These are phyloP conservation scores for Solanum microdontum DNA, from an alignment of 257 asterid species.

Conservation along the genomic window DNA sequence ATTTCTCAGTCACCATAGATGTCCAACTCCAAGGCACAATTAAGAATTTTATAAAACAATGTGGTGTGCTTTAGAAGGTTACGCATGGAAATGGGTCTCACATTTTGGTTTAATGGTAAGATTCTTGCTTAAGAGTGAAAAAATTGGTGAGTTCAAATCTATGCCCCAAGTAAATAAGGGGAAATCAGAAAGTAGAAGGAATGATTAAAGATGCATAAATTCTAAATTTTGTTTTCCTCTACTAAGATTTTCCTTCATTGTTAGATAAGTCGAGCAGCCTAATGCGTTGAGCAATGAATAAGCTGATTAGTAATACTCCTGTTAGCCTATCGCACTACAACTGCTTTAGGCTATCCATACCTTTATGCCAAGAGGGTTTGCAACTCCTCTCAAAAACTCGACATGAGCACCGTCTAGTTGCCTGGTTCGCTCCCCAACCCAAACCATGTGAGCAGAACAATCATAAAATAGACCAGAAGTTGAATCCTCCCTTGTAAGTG, in stretches of 20 bases:
- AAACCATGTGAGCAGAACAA: constrained; percentile 88
- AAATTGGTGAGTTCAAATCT: background rate
- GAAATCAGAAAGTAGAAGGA: background rate
- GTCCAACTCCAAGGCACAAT: background rate
- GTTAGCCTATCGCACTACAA: background rate
- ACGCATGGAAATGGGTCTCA: background rate
- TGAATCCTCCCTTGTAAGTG: constrained; percentile 68
- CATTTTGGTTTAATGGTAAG: background rate
- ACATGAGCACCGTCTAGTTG: constrained; percentile 79
- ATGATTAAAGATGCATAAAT: background rate
- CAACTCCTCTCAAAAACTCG: constrained; percentile 71
- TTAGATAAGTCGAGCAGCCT: background rate
- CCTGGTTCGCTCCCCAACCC: constrained; percentile 83
- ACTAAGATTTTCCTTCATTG: background rate
- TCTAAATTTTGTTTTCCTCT: background rate
- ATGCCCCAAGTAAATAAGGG: background rate
- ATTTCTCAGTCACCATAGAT: background rate
- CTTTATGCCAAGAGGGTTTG: constrained; percentile 80
- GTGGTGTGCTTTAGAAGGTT: background rate
- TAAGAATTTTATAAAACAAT: background rate
- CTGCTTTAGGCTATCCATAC: constrained; percentile 16
- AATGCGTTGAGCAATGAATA: background rate
- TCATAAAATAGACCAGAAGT: constrained; percentile 72
- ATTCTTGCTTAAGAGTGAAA: background rate
- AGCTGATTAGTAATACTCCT: background rate